Evolutionary conservation across 2,329 filamentous ascomycete genomes (phyloP).

Genomic region (Zymoseptoria pseudotritici): DNA sequence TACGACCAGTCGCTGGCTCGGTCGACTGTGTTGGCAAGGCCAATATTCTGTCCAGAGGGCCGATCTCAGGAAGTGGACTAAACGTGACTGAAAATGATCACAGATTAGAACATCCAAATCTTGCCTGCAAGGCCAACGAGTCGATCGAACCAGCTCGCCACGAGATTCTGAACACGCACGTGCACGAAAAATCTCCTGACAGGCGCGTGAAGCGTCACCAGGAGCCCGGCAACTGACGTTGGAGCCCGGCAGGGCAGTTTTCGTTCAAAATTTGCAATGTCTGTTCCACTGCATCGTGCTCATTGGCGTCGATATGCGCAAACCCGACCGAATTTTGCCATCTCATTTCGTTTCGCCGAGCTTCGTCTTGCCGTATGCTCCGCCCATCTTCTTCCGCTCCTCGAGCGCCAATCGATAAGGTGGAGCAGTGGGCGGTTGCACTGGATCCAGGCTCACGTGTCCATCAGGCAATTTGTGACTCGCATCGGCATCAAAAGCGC

Average conservation of each 20-base stretch:
- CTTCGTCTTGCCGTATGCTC: slow-evolving; percentile 68
- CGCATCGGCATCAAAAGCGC: slow-evolving; percentile 90
- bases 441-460: slow-evolving; percentile 77
- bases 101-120: not conserved
- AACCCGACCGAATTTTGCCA: not conserved
- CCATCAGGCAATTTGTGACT: slow-evolving; percentile 84
- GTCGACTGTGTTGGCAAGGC: not conserved
- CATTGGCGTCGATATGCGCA: not conserved
- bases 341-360: slow-evolving; percentile 8
- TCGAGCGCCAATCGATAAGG: slow-evolving; percentile 90
- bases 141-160: not conserved
- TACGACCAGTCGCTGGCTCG: not conserved
- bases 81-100: not conserved
- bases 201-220: not conserved
- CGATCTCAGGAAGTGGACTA: not conserved
- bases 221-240: not conserved
- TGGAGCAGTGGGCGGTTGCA: slow-evolving; percentile 91
- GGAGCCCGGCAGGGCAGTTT: not conserved
- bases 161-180: not conserved
- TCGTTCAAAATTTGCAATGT: not conserved
- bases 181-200: not conserved
- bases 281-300: not conserved
- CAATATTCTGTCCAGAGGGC: not conserved
- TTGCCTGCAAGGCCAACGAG: not conserved
- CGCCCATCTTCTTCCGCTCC: slow-evolving; percentile 66